These are phyloP conservation scores for Aureobasidium musti DNA, from an alignment of 2,329 filamentous ascomycete genomes.

Conservation along the genomic window DNA sequence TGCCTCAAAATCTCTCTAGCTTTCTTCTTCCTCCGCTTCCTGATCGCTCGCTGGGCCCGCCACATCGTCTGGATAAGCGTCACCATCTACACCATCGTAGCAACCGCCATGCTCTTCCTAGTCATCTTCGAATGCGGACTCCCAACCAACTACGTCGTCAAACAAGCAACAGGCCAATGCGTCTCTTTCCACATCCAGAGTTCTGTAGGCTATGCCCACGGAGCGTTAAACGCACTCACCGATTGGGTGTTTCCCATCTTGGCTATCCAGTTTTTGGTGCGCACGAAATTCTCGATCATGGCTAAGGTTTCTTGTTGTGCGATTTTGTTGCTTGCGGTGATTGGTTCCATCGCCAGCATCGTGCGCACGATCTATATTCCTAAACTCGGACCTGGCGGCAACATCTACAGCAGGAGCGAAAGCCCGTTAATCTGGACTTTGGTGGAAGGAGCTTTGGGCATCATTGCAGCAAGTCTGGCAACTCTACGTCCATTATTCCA, in stretches of 20 bases:
- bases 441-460: slow-evolving; percentile 40
- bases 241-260: slow-evolving; percentile 44
- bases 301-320: slow-evolving; percentile 47
- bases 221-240: slow-evolving; percentile 42
- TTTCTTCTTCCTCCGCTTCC: slow-evolving; percentile 49
- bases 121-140: slow-evolving; percentile 40
- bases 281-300: slow-evolving; percentile 44
- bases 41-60: slow-evolving; percentile 44
- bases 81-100: slow-evolving; percentile 41
- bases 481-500: slow-evolving; percentile 41
- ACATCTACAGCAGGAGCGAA: slow-evolving; percentile 34
- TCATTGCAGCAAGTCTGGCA: slow-evolving; percentile 40
- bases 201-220: not conserved
- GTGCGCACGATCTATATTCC: slow-evolving; percentile 35
- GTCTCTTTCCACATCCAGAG: slow-evolving; percentile 3
- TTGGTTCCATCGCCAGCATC: slow-evolving; percentile 35
- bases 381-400: slow-evolving; percentile 30
- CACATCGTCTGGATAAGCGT: slow-evolving; percentile 36
- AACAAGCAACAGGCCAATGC: slow-evolving; percentile 1
- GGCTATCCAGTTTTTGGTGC: slow-evolving; percentile 45
- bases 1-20: slow-evolving; percentile 49
- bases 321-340: slow-evolving; percentile 44
- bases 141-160: slow-evolving; percentile 26
- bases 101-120: slow-evolving; percentile 38
- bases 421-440: slow-evolving; percentile 36